Conservation (phyloP, 306 rosid genomes). For the Vigna unguiculata region DNA sequence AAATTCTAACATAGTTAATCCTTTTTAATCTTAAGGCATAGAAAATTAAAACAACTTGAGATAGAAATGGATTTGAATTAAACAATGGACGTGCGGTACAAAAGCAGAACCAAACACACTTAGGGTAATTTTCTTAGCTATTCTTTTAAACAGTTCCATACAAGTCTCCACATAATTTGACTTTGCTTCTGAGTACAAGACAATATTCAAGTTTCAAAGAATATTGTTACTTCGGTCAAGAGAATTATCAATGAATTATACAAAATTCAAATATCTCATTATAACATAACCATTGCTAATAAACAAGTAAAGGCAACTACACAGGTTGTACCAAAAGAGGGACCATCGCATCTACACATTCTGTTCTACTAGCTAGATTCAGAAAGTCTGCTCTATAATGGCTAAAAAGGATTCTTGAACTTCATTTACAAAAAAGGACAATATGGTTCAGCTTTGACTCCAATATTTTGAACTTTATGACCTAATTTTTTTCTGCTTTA, state of each 20-base stretch:
- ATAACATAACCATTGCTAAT: neutral
- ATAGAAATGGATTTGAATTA: too few relatives aligned
- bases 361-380: neutral
- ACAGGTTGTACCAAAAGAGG: neutral
- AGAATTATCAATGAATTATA: neutral
- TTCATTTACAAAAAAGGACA: neutral
- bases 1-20: too few relatives aligned
- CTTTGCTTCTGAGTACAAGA: neutral
- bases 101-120: too few relatives aligned
- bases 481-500: conserved; percentile 36
- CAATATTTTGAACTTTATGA: neutral
- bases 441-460: conserved; percentile 2
- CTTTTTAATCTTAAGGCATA: too few relatives aligned
- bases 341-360: neutral
- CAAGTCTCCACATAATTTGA: neutral
- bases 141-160: neutral
- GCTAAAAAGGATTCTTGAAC: conserved; percentile 10
- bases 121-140: too few relatives aligned
- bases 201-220: neutral
- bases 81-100: too few relatives aligned
- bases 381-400: neutral
- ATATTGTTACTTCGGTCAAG: neutral
- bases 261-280: neutral
- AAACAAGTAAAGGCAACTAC: neutral
- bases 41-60: too few relatives aligned